Base-by-base conservation (phyloP, 108 stramenopile genomes). In the Nitzschia putrida region DNA sequence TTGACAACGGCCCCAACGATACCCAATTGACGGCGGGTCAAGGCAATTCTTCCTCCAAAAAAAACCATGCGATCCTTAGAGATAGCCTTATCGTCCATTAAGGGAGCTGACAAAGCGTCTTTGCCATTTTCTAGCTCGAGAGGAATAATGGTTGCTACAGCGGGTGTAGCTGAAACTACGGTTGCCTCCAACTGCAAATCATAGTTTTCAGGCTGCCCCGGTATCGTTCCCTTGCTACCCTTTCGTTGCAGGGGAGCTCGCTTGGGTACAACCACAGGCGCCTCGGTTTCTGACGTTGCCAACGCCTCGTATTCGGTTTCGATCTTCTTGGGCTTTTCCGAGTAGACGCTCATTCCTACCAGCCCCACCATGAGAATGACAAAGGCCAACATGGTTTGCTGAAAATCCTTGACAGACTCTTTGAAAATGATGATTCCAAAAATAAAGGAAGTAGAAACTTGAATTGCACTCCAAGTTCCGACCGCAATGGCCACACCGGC, bases 401-500 rank as follows among this genome's bases (percentile, higher is more conserved):
- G 13, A 16, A 63, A 26, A 22, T 53, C 51, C 59, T 77, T 75
- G 64, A 82, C 86, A 3, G 45, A 8, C 57, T 90, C 89, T 43
- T 83, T 59, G 57, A 90, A 88, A 7, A 90, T 74, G 10, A 85
- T 54, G 12, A 87, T 83, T 14, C 83, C 83, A 64, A 76, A 84
- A 42, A 67, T 61, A 54, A 85, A 90, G 4, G 67, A 70, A 20
- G 80, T 75, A 7, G 84, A 52, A 24, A 91, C 85, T 45, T 81
- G 79, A 51, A 83, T 70, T 21, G 74, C 73, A 22, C 83, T 81
- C 83, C 87, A 86, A 7, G 79, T 85, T 0, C 89, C 89, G 7
- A 81, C 72, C 0, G 80, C 73, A 20, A 91, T 61, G 13, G 89
- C 89, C 0, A 91, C 59, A 0, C 89, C 89, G 29, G 85, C 85